These are phyloP conservation scores for Xylaria flabelliformis DNA, from an alignment of 495 filamentous ascomycete genomes.

Conservation along the genomic window DNA sequence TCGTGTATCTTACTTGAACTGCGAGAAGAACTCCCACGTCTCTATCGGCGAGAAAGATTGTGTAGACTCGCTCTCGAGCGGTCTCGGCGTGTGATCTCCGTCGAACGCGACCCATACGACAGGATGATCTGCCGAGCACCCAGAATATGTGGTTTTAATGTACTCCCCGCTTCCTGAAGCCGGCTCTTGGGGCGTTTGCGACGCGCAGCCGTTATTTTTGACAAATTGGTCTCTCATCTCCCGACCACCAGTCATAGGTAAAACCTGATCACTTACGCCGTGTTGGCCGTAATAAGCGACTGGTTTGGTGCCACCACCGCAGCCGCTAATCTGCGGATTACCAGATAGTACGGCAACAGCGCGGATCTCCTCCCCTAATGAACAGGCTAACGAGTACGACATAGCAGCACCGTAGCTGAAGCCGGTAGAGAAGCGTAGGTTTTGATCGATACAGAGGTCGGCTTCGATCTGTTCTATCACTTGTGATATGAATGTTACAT, in stretches of 20 bases:
- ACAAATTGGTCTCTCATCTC: constrained; percentile 48
- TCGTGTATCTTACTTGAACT: constrained; percentile 30
- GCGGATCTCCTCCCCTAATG: constrained; percentile 47
- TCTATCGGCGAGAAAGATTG: constrained; percentile 40
- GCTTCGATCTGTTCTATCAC: constrained; percentile 47
- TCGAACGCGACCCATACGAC: constrained; percentile 39
- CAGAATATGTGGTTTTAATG: constrained; percentile 40
- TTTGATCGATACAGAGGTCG: constrained; percentile 54
- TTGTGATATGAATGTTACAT: constrained; percentile 50
- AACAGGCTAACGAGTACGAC: constrained; percentile 55
- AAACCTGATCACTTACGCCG: constrained; percentile 47
- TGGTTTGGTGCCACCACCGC: constrained; percentile 45
- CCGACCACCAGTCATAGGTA: constrained; percentile 45
- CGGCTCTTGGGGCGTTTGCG: constrained; percentile 35
- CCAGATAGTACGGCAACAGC: constrained; percentile 55
- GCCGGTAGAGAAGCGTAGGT: constrained; percentile 54
- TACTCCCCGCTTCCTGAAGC: constrained; percentile 36
- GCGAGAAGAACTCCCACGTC: constrained; percentile 47
- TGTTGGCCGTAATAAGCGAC: constrained; percentile 56
- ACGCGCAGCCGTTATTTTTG: constrained; percentile 47
- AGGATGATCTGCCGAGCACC: constrained; percentile 39
- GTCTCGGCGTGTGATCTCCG: constrained; percentile 38
- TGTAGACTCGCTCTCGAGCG: constrained; percentile 33
- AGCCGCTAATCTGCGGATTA: constrained; percentile 47
- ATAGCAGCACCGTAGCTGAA: constrained; percentile 60